Evolutionary conservation across 768 basidiomycete species (phyloP), one percentile per base, ranked within the genome.

Genomic region (Tulasnella sp.): DNA sequence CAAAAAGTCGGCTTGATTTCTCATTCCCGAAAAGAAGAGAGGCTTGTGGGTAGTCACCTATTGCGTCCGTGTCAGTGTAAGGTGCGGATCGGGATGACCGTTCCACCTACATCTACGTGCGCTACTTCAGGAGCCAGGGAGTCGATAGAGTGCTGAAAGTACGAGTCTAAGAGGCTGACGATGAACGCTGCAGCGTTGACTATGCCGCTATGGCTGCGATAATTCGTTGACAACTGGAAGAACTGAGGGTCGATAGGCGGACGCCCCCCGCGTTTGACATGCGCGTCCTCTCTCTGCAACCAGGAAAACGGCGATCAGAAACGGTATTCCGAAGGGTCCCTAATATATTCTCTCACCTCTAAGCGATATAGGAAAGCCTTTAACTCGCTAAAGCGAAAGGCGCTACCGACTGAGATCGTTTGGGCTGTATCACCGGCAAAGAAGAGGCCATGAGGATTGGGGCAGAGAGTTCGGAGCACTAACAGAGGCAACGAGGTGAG

Each of bases 181-280:
- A 92, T 83, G 0, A 87, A 87, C 71, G 89, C 87, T 0, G 91
- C 91, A 79, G 90, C 91, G 64, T 89, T 85, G 22, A 93, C 89
- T 58, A 93, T 92, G 3, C 92, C 91, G 0, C 86, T 87, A 79
- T 92, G 90, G 0, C 90, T 91, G 8, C 91, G 87, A 79, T 91
- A 92, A 79, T 93, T 93, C 72, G 86, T 83, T 0, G 86, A 82
- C 0, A 93, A 84, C 77, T 90, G 88, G 79, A 92, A 92, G 49
- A 73, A 52, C 3, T 49, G 42, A 22, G 77, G 71, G n/a, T 77
- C 29, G 11, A 78, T 38, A 8, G 78, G 42, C 22, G 34, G 45
- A 31, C 78, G 40, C 5, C 29, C 58, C 25, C 77, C 70, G 14
- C 29, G 36, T 54, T 58, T 64, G 25, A 78, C 78, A 8, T 74